Conservation (phyloP, 2,329 filamentous ascomycete species). For the Neopestalotiopsis sp. region DNA sequence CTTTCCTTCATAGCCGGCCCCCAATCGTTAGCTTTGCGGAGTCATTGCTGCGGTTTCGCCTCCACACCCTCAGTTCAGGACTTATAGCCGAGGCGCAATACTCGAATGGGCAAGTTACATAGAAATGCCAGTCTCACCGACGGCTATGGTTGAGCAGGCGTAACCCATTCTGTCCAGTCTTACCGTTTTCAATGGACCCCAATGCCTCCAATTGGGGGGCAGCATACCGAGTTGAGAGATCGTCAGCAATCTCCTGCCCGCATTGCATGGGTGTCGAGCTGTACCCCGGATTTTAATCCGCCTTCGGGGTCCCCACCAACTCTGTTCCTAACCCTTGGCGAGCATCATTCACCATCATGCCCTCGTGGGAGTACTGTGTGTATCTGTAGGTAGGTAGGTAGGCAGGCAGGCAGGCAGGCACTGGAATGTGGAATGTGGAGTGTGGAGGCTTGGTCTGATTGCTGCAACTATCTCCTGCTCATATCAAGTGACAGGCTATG, state of each 20-base stretch:
- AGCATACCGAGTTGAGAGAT: not conserved
- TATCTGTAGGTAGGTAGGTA: no score
- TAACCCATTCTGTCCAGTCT: constrained; percentile 10
- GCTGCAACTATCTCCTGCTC: constrained; percentile 11
- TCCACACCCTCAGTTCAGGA: constrained; percentile 10
- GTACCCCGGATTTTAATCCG: constrained; percentile 17
- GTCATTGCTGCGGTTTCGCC: not conserved
- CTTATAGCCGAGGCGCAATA: not conserved
- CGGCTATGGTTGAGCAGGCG: not conserved
- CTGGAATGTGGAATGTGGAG: not conserved
- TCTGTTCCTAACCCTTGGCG: not conserved
- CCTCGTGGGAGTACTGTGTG: not conserved
- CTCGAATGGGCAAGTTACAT: not conserved
- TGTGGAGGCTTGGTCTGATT: constrained; percentile 10
- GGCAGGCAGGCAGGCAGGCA: not conserved
- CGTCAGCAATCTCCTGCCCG: constrained; percentile 7
- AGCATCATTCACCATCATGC: not conserved
- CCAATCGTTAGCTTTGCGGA: not conserved
- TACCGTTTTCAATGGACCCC: not conserved
- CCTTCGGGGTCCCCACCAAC: constrained; percentile 18
- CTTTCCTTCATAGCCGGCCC: not conserved
- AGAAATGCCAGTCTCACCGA: not conserved
- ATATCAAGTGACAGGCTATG: constrained; percentile 16
- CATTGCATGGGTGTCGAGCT: constrained; percentile 3
- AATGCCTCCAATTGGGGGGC: not conserved